Evolutionary conservation across 495 filamentous ascomycete genomes (phyloP).

Genomic region (Parachaetomium inaequale): DNA sequence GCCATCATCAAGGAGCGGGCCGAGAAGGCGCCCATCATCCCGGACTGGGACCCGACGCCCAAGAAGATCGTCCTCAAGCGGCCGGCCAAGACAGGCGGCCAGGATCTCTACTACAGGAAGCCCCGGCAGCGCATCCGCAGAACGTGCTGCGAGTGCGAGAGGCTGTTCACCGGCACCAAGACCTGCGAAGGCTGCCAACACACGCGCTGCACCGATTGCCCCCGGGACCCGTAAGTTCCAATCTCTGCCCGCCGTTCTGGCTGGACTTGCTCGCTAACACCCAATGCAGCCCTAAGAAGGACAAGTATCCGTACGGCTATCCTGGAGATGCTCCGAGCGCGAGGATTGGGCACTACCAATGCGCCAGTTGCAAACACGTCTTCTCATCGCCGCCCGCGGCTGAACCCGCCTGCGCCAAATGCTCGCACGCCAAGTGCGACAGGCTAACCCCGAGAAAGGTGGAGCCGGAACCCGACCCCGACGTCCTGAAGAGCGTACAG

Average conservation of each 20-base stretch:
- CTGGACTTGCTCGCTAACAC: conserved; percentile 25
- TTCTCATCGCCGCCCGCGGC: conserved; percentile 46
- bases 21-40: conserved; percentile 44
- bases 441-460: conserved; percentile 54
- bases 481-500: conserved; percentile 58
- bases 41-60: conserved; percentile 44
- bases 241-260: neutral
- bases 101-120: conserved; percentile 65
- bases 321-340: conserved; percentile 60
- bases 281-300: conserved; percentile 55
- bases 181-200: conserved; percentile 69
- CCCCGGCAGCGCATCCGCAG: conserved; percentile 68
- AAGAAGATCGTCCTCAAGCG: conserved; percentile 52
- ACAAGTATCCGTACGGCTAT: conserved; percentile 75
- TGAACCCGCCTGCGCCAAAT: conserved; percentile 55
- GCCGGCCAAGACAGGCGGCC: conserved; percentile 61
- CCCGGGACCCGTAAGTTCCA: conserved; percentile 69
- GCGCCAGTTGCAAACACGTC: conserved; percentile 58
- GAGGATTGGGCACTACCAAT: conserved; percentile 54
- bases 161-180: conserved; percentile 51
- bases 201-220: conserved; percentile 76
- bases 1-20: conserved; percentile 49
- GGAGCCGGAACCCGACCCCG: conserved; percentile 62
- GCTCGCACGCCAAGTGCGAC: conserved; percentile 55
- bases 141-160: conserved; percentile 70